A percentile compares a stretch with the other conserved stretches of the same genome.
These are phyloP conservation scores for Ambrosiella xylebori DNA, from an alignment of 2,329 filamentous ascomycete genomes.

Conservation along the genomic window DNA sequence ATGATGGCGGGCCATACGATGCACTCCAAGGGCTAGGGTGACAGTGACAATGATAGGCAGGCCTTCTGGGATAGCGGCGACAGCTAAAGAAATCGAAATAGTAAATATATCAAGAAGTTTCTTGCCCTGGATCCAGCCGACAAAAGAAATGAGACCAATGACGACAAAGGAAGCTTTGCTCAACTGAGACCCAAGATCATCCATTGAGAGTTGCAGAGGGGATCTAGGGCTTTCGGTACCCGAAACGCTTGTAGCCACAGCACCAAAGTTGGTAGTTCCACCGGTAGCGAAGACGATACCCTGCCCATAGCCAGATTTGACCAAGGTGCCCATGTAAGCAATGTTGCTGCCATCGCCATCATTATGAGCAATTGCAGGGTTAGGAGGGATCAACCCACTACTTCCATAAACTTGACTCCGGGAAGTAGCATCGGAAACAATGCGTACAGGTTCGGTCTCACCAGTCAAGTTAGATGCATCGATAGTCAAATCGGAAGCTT, in stretches of 20 bases:
- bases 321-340: constrained; percentile 93
- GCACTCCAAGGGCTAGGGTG: constrained; percentile 80
- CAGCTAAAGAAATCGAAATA: constrained; percentile 88
- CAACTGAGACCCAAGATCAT: constrained; percentile 85
- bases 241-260: constrained; percentile 83
- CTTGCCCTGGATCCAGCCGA: constrained; percentile 82
- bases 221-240: constrained; percentile 92
- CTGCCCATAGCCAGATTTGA: constrained; percentile 87
- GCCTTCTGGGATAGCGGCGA: constrained; percentile 90
- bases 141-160: constrained; percentile 79
- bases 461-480: constrained; percentile 95
- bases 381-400: constrained; percentile 3
- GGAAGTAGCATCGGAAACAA: constrained; percentile 45
- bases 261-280: constrained; percentile 83
- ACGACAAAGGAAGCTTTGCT: constrained; percentile 94
- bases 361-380: constrained; percentile 17
- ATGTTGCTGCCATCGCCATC: constrained; percentile 67
- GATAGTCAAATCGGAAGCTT: constrained; percentile 75
- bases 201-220: constrained; percentile 89
- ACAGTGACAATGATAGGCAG: constrained; percentile 97
- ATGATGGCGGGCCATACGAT: constrained; percentile 88
- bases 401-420: constrained; percentile 1
- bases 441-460: constrained; percentile 81
- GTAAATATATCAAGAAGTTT: constrained; percentile 87
- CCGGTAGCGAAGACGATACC: constrained; percentile 96